Conservation (phyloP, 352 stramenopile genomes). For the Phytophthora kernoviae region DNA sequence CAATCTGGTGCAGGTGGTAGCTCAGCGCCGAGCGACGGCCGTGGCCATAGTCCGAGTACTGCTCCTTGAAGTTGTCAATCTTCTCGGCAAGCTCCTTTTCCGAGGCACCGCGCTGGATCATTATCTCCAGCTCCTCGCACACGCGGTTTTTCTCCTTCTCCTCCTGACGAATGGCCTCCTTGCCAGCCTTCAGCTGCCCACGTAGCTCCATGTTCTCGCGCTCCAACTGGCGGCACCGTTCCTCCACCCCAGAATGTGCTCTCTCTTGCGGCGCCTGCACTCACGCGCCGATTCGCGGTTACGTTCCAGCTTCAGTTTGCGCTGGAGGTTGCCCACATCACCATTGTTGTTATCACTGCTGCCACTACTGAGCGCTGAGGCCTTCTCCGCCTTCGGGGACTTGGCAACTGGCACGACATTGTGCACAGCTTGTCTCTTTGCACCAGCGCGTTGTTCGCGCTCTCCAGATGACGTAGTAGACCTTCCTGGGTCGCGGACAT, state of each 20-base stretch:
- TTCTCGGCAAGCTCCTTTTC: slow-evolving; percentile 93
- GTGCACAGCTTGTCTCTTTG: slow-evolving; percentile 53
- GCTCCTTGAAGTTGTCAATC: slow-evolving; percentile 96
- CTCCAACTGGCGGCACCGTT: slow-evolving; percentile 83
- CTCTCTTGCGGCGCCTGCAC: slow-evolving; percentile 88
- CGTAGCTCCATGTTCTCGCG: slow-evolving; percentile 92
- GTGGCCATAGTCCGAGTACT: slow-evolving; percentile 92
- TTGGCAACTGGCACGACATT: slow-evolving; percentile 20
- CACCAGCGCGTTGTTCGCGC: slow-evolving; percentile 68
- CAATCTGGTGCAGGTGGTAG: slow-evolving; percentile 94
- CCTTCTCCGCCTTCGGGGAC: slow-evolving; percentile 62
- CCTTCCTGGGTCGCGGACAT: slow-evolving; percentile 64
- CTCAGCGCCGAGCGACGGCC: slow-evolving; percentile 85
- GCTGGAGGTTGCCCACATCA: slow-evolving; percentile 53
- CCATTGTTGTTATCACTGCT: slow-evolving; percentile 46
- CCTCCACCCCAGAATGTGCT: slow-evolving; percentile 85
- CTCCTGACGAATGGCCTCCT: slow-evolving; percentile 87
- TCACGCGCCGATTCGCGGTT: slow-evolving; percentile 92
- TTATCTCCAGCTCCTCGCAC: slow-evolving; percentile 81
- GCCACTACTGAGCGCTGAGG: slow-evolving; percentile 51
- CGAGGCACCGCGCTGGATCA: slow-evolving; percentile 78
- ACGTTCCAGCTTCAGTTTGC: slow-evolving; percentile 90
- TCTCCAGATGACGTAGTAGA: slow-evolving; percentile 74
- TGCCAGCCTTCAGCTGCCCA: slow-evolving; percentile 88
- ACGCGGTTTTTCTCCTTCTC: slow-evolving; percentile 88